Evolutionary conservation across 306 rosid genomes (phyloP).

Genomic region (Fragaria vesca): DNA sequence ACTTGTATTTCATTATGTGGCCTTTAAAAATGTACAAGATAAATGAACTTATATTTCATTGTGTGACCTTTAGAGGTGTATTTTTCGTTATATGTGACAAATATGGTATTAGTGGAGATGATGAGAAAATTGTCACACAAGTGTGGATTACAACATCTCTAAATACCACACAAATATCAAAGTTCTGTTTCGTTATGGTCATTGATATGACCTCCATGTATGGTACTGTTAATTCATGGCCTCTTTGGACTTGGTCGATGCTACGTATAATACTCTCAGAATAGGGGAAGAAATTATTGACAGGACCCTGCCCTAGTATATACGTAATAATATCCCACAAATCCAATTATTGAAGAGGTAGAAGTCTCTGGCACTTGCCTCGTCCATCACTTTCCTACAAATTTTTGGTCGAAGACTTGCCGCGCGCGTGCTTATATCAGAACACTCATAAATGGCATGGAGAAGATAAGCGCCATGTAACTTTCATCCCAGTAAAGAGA

Average conservation of each 20-base stretch:
- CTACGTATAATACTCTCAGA: neutral
- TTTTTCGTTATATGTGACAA: no score
- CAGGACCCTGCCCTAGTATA: neutral
- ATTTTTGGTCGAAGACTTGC: neutral
- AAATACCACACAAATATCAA: no score
- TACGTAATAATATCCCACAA: neutral
- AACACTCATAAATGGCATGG: neutral
- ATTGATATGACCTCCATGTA: neutral
- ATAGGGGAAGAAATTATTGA: neutral
- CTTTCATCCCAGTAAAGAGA: slow-evolving; percentile 6
- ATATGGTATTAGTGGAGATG: no score
- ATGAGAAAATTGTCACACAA: no score
- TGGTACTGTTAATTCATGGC: neutral
- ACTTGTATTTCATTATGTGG: no score
- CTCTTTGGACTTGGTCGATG: neutral
- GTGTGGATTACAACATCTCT: no score
- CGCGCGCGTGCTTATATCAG: neutral
- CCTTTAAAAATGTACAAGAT: no score
- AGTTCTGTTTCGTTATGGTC: no score
- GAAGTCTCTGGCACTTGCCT: neutral
- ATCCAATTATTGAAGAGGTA: neutral
- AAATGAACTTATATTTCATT: no score
- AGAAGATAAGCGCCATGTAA: slow-evolving; percentile 19
- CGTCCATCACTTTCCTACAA: neutral
- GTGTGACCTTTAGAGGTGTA: no score